Evolutionary conservation across 495 filamentous ascomycete species (phyloP), one percentile per base, ranked within the genome.

Genomic region (Penicillium coffeae): DNA sequence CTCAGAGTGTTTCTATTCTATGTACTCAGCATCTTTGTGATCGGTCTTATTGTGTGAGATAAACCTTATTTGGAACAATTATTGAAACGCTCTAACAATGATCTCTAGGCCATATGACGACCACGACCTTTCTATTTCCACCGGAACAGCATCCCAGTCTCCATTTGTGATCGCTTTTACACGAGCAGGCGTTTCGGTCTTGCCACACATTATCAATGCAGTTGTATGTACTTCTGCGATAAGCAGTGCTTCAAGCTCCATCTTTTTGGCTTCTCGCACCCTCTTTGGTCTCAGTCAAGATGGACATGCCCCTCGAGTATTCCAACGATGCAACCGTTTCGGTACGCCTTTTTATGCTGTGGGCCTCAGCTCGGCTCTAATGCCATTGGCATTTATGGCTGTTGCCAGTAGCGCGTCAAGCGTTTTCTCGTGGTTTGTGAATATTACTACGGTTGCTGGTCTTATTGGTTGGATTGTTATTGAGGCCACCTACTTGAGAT

Each of bases 351-450:
- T 77, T 50, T 64, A 70, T 39, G 73, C 80, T 1, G 48, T 71
- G 14, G 50, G 76, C 18, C 72, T 77, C 34, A 60, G 66, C 3
- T 64, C 10, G 4, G 59, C 59, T 5, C 76, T 80, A 51, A 70
- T 75, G 62, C 64, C 70, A 14, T 61, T 83, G 13, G 73, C 69
- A 36, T 83, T 79, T 48, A 73, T 83, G 63, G 73, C 65, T 45
- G 57, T 80, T 3, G 70, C 65, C n/a, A 64, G 65, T 9, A 63
- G 60, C 16, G 75, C 77, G 13, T 55, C 74, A 19, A 74, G 71
- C 0, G 79, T 78, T 8, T 83, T 84, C 56, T 67, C 56, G 48
- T 84, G 78, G 79, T 60, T 84, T 25, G 69, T 78, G 10, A 63
- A 70, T 21, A 45, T 83, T 47, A 76, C 71, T 1, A 71, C 76